phyloP scores from a whole-genome alignment of 2,329 filamentous ascomycete genomes.

The Paecilomyces sp. region DNA sequence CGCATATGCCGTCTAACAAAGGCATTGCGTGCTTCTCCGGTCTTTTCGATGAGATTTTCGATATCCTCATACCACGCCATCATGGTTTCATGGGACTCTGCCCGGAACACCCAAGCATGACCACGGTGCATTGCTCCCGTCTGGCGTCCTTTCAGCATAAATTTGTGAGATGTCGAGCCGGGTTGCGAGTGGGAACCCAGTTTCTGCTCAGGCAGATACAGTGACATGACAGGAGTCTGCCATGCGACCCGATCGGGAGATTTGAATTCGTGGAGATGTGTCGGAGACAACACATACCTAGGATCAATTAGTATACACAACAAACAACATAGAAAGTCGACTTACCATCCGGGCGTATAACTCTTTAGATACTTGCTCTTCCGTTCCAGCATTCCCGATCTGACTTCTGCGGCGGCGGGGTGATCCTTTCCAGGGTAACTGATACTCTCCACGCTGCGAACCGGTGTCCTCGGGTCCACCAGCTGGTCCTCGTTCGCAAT shows the following conservation, averaged over 20 bases:
- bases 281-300: slow-evolving; percentile 93
- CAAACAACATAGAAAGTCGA: slow-evolving; percentile 9
- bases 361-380: slow-evolving; percentile 99
- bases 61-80: slow-evolving; percentile 95
- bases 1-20: slow-evolving; percentile 79
- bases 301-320: background rate
- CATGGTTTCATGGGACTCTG: slow-evolving; percentile 81
- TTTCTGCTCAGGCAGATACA: slow-evolving; percentile 92
- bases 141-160: slow-evolving; percentile 93
- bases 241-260: slow-evolving; percentile 81
- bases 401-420: slow-evolving; percentile 73
- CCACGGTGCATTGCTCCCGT: slow-evolving; percentile 85
- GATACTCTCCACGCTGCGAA: slow-evolving; percentile 74
- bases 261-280: slow-evolving; percentile 97
- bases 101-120: slow-evolving; percentile 62
- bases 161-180: slow-evolving; percentile 86
- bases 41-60: slow-evolving; percentile 79
- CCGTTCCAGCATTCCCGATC: slow-evolving; percentile 84
- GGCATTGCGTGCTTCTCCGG: slow-evolving; percentile 76
- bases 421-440: slow-evolving; percentile 88
- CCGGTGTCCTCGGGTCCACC: slow-evolving; percentile 72
- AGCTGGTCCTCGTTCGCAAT: slow-evolving; percentile 76
- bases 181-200: slow-evolving; percentile 82
- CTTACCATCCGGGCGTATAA: slow-evolving; percentile 89
- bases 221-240: slow-evolving; percentile 89